These are phyloP conservation scores for Cyberlindnera xylosilytica DNA, from an alignment of 805 yeast species.

Conservation along the genomic window DNA sequence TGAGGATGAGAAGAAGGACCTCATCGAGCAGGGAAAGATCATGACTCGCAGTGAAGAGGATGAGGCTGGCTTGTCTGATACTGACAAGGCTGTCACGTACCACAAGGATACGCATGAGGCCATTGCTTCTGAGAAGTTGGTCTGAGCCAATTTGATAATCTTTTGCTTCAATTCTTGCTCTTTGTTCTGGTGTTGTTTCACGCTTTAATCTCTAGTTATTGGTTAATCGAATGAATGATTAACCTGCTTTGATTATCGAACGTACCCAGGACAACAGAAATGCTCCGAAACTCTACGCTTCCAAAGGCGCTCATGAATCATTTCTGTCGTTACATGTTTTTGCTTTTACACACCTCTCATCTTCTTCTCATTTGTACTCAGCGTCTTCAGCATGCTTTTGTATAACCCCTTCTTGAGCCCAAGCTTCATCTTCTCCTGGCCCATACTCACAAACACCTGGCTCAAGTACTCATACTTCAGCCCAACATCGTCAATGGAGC, in stretches of 20 bases:
- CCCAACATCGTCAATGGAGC: constrained; percentile 18
- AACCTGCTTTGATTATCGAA: no score
- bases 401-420: constrained; percentile 16
- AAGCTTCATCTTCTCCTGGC: constrained; percentile 17
- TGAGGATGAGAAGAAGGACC: constrained; percentile 23
- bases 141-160: no score
- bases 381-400: constrained; percentile 14
- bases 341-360: constrained; percentile 1
- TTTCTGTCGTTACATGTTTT: no score
- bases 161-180: no score
- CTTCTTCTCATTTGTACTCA: constrained; percentile 4
- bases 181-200: no score
- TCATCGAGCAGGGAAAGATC: constrained; percentile 26
- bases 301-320: no score
- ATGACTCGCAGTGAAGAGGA: constrained; percentile 17
- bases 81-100: constrained; percentile 8
- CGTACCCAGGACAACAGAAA: no score
- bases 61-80: constrained; percentile 9
- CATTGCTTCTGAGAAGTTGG: no score
- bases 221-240: no score
- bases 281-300: no score
- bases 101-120: not conserved
- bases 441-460: constrained; percentile 21
- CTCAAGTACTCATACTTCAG: constrained; percentile 20
- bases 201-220: no score